Base-by-base conservation (phyloP, 1,139 yeast genomes). In the Yamadazyma atmosphaerica region DNA sequence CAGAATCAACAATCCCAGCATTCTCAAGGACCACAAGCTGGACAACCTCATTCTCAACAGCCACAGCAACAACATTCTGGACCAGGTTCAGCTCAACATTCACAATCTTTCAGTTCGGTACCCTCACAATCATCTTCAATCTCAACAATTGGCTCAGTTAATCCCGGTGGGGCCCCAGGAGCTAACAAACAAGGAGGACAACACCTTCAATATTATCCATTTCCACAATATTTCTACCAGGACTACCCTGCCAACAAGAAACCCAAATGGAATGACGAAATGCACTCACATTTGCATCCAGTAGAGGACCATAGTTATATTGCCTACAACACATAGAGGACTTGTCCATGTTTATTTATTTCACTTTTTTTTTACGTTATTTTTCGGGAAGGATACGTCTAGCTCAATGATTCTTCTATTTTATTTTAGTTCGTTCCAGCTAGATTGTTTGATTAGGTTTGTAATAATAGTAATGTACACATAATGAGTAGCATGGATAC, bases 171-270 rank as follows among this genome's bases (percentile, higher is more conserved):
- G n/a, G 7, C 29, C 10, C 29, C n/a, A 12, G 15, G 14, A 5
- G 23, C 10, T 25, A 25, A 10, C 12, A 7, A 25, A 10, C 28
- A 25, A 25, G n/a, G 8, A 7, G n/a, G 9, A n/a, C 33, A 30
- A 19, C 33, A 11, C 19, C 43, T 34, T 19, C 49, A 41, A 28
- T 43, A 46, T 29, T 44, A 42, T 28, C 45, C 45, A 9, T 38
- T 45, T 15, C 49, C 52, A 5, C 46, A 42, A 31, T 44, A 44
- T 35, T 45, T 47, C 16, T 39, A 41, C 16, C 18, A 27, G 3
- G 38, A 35, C 4, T 16, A 15, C 17, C 12, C 31, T 6, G 16
- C 10, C 16, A 25, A 27, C 25, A 43, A 43, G 35, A 34, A 42
- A 19, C 35, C 37, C 17, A 36, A 34, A 26, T 33, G 35, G 12